Evolutionary conservation across 2,329 filamentous ascomycete species (phyloP).

Genomic region (Fonsecaea pugnacius): DNA sequence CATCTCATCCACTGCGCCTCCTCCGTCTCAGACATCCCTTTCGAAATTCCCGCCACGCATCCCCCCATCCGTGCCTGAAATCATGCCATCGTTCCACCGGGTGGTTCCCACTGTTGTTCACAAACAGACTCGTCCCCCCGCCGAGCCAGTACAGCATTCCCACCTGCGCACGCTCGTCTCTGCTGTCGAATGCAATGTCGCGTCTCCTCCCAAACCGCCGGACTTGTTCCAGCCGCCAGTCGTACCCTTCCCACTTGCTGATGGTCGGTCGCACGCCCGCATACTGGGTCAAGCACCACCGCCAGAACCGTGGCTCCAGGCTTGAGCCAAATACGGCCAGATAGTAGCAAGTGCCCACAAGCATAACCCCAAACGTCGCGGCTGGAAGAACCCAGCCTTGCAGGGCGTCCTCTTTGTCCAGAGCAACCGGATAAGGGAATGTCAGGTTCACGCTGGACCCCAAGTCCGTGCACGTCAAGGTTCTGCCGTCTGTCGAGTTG

Average conservation of each 20-base stretch:
- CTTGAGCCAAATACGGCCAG: conserved; percentile 3
- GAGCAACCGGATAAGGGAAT: conserved; percentile 5
- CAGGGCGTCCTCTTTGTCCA: conserved; percentile 1
- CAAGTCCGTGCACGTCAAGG: conserved; percentile 2
- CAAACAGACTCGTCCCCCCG: conserved; percentile 2
- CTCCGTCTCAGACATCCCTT: background rate
- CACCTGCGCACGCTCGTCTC: background rate
- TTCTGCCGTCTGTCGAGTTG: conserved; percentile 1
- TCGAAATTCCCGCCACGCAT: background rate
- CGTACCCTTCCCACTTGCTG: conserved; percentile 6
- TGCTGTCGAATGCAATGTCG: conserved; percentile 2
- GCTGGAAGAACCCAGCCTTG: conserved; percentile 8
- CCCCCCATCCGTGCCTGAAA: background rate
- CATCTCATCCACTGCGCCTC: background rate
- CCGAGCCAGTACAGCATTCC: conserved; percentile 9
- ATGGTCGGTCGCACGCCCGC: background rate
- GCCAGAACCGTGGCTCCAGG: conserved; percentile 1
- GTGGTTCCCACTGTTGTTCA: conserved; percentile 2
- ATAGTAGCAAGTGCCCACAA: conserved; percentile 3
- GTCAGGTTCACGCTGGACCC: conserved; percentile 2
- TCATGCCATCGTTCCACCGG: conserved; percentile 6
- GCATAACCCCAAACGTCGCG: conserved; percentile 3
- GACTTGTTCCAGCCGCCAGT: conserved; percentile 4
- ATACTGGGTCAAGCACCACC: conserved; percentile 1
- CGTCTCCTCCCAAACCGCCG: conserved; percentile 3